phyloP scores from a whole-genome alignment of 2,329 filamentous ascomycete genomes.

The Arthrobotrys conoides region DNA sequence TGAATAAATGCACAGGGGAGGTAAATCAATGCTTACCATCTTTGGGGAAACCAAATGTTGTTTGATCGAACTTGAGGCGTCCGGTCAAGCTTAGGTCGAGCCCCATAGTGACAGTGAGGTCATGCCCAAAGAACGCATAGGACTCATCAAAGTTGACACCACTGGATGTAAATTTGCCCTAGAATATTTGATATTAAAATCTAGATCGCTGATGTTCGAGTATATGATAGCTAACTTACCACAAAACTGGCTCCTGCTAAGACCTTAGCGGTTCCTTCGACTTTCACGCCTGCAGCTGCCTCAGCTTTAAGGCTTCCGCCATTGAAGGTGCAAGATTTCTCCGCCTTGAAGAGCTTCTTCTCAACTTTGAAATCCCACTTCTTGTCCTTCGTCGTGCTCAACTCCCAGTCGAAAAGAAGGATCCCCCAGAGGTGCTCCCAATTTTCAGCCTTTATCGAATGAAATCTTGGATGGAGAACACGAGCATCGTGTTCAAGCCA shows the following conservation, averaged over 20 bases:
- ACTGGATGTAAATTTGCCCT: slow-evolving; percentile 47
- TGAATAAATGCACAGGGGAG: neutral
- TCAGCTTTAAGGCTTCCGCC: slow-evolving; percentile 46
- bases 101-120: slow-evolving; percentile 39
- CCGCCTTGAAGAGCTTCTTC: slow-evolving; percentile 39
- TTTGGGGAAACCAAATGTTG: slow-evolving; percentile 43
- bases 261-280: slow-evolving; percentile 37
- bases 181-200: slow-evolving; percentile 27
- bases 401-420: slow-evolving; percentile 22
- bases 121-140: slow-evolving; percentile 50
- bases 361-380: slow-evolving; percentile 48
- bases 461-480: slow-evolving; percentile 46
- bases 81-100: slow-evolving; percentile 39
- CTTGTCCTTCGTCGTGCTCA: slow-evolving; percentile 21
- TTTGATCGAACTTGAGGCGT: slow-evolving; percentile 49
- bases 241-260: slow-evolving; percentile 48
- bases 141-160: slow-evolving; percentile 45
- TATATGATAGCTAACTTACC: slow-evolving; percentile 25
- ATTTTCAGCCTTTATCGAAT: slow-evolving; percentile 13
- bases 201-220: slow-evolving; percentile 7
- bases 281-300: slow-evolving; percentile 32
- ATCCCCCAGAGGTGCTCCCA: slow-evolving; percentile 38
- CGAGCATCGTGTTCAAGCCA: slow-evolving; percentile 47
- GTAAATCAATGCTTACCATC: slow-evolving; percentile 38
- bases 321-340: slow-evolving; percentile 55